A percentile compares a stretch with the other conserved stretches of the same genome.
phyloP scores from a whole-genome alignment of 1,284 basidiomycete species.

The Cutaneotrichosporon mucoides region DNA sequence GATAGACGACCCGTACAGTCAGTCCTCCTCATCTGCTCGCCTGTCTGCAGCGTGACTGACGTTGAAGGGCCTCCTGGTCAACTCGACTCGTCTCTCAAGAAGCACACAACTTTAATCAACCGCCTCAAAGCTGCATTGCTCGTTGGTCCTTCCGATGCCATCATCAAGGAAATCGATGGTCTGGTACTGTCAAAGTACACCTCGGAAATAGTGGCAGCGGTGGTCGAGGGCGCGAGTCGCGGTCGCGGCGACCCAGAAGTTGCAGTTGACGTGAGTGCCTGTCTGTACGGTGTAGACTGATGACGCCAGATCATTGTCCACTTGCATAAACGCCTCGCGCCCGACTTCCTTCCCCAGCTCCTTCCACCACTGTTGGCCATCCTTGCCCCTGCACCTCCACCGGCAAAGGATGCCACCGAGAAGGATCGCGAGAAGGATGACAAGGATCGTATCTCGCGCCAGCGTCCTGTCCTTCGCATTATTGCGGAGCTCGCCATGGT shows the following conservation, averaged over 20 bases:
- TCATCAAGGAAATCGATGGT: conserved; percentile 84
- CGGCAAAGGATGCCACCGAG: conserved; percentile 42
- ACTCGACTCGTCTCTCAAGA: conserved; percentile 86
- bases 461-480: conserved; percentile 79
- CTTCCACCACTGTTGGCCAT: conserved; percentile 62
- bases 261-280: conserved; percentile 72
- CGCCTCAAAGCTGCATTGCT: conserved; percentile 58
- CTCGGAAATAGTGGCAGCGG: conserved; percentile 85
- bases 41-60: conserved; percentile 4
- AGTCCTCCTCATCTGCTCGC: conserved; percentile 14
- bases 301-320: conserved; percentile 71
- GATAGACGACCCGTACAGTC: conserved; percentile 46
- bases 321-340: conserved; percentile 77
- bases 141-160: conserved; percentile 58
- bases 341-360: conserved; percentile 72
- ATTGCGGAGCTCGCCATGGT: conserved; percentile 86
- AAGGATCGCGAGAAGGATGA: conserved; percentile 91
- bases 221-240: conserved; percentile 75
- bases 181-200: conserved; percentile 93
- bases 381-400: conserved; percentile 56
- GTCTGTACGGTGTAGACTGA: neutral
- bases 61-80: conserved; percentile 42
- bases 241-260: conserved; percentile 85
- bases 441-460: conserved; percentile 67
- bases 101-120: conserved; percentile 89